phyloP scores from a whole-genome alignment of 352 stramenopile genomes.

The Discostella stelligera region DNA sequence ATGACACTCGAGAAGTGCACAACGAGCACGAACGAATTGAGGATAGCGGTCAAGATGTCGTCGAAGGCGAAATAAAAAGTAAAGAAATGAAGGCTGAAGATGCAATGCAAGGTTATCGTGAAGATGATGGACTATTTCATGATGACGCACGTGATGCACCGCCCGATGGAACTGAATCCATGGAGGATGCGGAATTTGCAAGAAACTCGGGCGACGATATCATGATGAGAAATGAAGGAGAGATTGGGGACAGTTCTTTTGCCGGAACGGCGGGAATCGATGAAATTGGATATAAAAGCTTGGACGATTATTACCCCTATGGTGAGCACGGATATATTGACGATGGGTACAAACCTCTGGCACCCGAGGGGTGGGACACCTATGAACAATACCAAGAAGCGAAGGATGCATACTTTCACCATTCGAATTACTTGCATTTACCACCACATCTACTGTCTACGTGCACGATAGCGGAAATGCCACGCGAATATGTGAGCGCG shows the following conservation, averaged over 20 bases:
- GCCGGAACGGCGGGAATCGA: conserved; percentile 3
- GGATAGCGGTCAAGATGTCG: neutral
- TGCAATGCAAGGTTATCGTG: neutral
- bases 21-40: neutral
- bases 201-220: conserved; percentile 36
- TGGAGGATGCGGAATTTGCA: neutral
- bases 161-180: conserved; percentile 8
- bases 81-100: neutral
- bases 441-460: conserved; percentile 71
- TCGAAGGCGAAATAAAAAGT: conserved; percentile 10
- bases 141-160: conserved; percentile 33
- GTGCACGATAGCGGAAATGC: conserved; percentile 63
- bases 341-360: conserved; percentile 23
- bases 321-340: conserved; percentile 23
- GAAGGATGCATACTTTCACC: conserved; percentile 72
- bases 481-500: conserved; percentile 47
- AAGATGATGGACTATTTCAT: conserved; percentile 42
- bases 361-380: conserved; percentile 46
- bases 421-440: conserved; percentile 73
- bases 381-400: conserved; percentile 50
- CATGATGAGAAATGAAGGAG: conserved; percentile 1
- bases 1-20: conserved; percentile 5
- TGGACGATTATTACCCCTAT: conserved; percentile 27
- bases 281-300: conserved; percentile 13
- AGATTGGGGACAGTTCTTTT: neutral